phyloP scores from a whole-genome alignment of 1,284 basidiomycete species.

The Ustilago tritici region DNA sequence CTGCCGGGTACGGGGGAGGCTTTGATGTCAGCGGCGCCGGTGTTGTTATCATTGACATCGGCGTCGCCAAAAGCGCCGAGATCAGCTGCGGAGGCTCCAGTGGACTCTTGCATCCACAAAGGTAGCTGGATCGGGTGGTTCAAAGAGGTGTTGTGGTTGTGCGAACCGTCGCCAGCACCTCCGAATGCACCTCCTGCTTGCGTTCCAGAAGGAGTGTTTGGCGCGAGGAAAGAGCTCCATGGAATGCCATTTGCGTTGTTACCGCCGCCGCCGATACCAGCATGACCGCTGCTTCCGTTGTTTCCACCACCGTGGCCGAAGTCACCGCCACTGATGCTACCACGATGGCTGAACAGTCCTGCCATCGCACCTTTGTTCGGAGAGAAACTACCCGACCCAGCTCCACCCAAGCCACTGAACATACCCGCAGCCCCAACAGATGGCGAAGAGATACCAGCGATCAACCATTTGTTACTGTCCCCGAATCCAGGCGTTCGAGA shows the following conservation, averaged over 20 bases:
- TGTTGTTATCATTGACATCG: background rate
- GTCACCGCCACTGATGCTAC: slow-evolving; percentile 33
- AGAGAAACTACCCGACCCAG: slow-evolving; percentile 14
- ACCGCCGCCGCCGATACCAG: no score
- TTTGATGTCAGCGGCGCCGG: slow-evolving; percentile 4
- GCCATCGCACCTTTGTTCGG: slow-evolving; percentile 23
- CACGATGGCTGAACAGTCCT: slow-evolving; percentile 29
- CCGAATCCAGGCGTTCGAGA: slow-evolving; percentile 25
- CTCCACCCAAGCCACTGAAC: slow-evolving; percentile 6
- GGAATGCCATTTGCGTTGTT: slow-evolving; percentile 9
- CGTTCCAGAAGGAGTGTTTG: slow-evolving; percentile 24
- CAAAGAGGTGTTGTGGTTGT: background rate
- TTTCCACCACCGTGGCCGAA: background rate
- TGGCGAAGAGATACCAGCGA: slow-evolving; percentile 28
- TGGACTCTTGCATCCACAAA: slow-evolving; percentile 53
- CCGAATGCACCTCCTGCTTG: slow-evolving; percentile 16
- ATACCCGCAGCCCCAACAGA: slow-evolving; percentile 9
- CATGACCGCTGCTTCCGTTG: background rate
- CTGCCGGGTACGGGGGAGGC: slow-evolving; percentile 6
- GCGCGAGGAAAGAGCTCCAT: slow-evolving; percentile 36
- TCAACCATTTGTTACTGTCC: slow-evolving; percentile 43
- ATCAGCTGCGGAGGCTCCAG: slow-evolving; percentile 21
- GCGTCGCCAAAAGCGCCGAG: slow-evolving; percentile 20
- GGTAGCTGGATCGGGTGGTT: slow-evolving; percentile 48
- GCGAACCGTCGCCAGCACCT: slow-evolving; percentile 7